Percentiles rank a stretch among this genome's conserved stretches.
phyloP scores from a whole-genome alignment of 306 rosid species.

The Ceratonia siliqua region DNA sequence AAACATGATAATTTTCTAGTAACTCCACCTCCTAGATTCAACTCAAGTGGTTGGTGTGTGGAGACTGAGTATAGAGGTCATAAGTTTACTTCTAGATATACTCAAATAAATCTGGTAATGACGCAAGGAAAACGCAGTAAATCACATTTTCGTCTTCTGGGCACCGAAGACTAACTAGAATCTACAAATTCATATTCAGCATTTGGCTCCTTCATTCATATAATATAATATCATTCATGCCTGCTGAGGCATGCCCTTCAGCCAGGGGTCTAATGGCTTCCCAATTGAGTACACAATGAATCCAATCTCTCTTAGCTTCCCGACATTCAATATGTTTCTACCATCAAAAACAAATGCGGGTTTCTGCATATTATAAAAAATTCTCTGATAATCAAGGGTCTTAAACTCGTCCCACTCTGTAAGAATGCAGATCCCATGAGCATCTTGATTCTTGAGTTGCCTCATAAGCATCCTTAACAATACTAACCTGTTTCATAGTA shows the following conservation, averaged over 20 bases:
- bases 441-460: constrained; percentile 60
- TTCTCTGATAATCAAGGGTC: constrained; percentile 65
- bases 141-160: background rate
- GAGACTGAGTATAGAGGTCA: no score
- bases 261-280: constrained; percentile 71
- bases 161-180: background rate
- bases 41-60: no score
- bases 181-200: constrained; percentile 15
- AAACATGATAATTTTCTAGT: background rate
- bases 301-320: constrained; percentile 70
- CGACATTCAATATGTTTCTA: constrained; percentile 62
- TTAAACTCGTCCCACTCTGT: constrained; percentile 92
- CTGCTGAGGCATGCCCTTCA: constrained; percentile 50
- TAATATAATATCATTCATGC: constrained; percentile 27
- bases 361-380: constrained; percentile 66
- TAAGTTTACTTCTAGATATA: no score
- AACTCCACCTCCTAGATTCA: no score
- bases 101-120: background rate
- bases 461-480: constrained; percentile 63
- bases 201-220: background rate
- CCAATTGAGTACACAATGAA: constrained; percentile 79
- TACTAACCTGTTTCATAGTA: constrained; percentile 48
- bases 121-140: background rate
- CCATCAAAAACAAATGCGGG: constrained; percentile 90
- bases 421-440: constrained; percentile 83